Evolutionary conservation across 2,329 filamentous ascomycete genomes (phyloP).

Genomic region (Whalleya microplaca): DNA sequence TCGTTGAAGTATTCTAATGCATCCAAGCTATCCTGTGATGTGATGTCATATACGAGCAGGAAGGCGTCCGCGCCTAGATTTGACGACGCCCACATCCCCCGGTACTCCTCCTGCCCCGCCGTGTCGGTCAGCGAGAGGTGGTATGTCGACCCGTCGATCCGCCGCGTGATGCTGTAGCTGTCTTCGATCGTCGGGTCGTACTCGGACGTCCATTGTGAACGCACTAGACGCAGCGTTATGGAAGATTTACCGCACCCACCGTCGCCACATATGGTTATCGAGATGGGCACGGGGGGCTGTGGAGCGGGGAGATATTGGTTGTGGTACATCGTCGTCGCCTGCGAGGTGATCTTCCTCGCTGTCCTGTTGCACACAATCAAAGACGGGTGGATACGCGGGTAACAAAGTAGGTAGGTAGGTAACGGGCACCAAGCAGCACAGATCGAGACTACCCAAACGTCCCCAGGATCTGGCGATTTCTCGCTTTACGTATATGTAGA

Average conservation of each 20-base stretch:
- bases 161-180: conserved; percentile 81
- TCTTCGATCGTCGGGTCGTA: conserved; percentile 83
- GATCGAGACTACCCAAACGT: background rate
- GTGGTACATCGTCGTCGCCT: conserved; percentile 16
- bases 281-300: conserved; percentile 58
- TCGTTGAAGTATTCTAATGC: conserved; percentile 80
- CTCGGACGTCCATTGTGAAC: conserved; percentile 82
- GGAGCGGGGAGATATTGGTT: conserved; percentile 32
- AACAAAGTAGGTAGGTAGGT: background rate
- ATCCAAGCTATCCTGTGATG: conserved; percentile 67
- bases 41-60: conserved; percentile 88
- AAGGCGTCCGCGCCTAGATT: conserved; percentile 83
- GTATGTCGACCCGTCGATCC: conserved; percentile 79
- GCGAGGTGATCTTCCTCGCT: background rate
- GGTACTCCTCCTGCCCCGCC: conserved; percentile 88
- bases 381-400: background rate
- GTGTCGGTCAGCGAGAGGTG: conserved; percentile 81
- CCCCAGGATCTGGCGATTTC: background rate
- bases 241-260: conserved; percentile 85
- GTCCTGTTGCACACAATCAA: background rate
- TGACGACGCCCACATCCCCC: conserved; percentile 80
- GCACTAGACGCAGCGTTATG: conserved; percentile 80
- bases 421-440: background rate
- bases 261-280: conserved; percentile 85
- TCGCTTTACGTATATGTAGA: background rate